Base-by-base conservation (phyloP, 1,284 basidiomycete species). In the Tylopilus sp. region DNA sequence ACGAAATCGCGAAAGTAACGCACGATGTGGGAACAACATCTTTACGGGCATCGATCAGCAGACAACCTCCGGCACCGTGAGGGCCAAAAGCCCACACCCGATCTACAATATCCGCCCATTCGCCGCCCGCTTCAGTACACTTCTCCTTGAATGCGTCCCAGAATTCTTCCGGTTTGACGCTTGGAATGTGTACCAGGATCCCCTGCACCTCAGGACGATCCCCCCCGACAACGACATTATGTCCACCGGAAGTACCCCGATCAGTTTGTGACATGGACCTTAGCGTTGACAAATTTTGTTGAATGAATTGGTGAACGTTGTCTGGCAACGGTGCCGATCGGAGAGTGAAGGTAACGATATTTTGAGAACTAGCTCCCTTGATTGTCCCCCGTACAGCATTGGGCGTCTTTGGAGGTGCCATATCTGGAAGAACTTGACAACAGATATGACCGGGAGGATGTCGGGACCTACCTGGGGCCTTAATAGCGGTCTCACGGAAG, bases 401-500 rank as follows among this genome's bases (percentile, higher is more conserved):
- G 2, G 75, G 68, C 1, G 82, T 87, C 67, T 93, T 97, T 0
- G 88, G 83, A 6, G 90, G 84, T 1, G 83, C 79, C 93, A 98
- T 96, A 59, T 98, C 93, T 82, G 52, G 17, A 33, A 41, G 15
- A 14, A n/a, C 33, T 48, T 51, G 73, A 50, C 58, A 18, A 28
- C 50, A 26, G 30, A 36, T 21, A 42, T 43, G 30, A 43, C 33
- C 35, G 37, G 38, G 49, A 45, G 44, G 44, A 41, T 12, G 17
- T 36, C 24, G 36, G 28, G 12, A 55, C 60, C 46, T 56, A 88
- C 91, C 91, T 57, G 75, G 63, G 4, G 76, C 91, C 61, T 82
- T 88, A 29, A 97, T 80, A 0, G 92, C 91, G 0, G 95, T 98
- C 71, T 99, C 96, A 41, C 96, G 80, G 76, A 98, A 99, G 2